phyloP scores from a whole-genome alignment of 225 moss, liverwort and hornwort species.

The Physcomitrellopsis africana region DNA sequence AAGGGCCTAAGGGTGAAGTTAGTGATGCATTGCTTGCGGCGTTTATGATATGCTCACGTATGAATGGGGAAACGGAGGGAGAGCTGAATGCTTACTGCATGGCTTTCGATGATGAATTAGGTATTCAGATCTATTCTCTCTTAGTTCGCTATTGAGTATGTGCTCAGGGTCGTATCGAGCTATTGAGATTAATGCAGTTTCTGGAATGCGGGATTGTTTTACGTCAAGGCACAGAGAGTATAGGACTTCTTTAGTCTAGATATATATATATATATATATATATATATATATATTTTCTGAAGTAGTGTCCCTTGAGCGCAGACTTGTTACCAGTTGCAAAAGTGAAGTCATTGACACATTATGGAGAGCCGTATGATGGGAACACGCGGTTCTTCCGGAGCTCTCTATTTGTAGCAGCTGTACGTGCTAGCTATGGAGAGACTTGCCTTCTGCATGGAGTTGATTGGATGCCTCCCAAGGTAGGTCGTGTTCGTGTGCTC shows the following conservation, averaged over 20 bases:
- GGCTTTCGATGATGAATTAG: conserved; percentile 79
- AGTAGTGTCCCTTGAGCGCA: conserved; percentile 31
- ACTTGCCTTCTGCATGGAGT: conserved; percentile 80
- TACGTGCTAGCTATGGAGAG: conserved; percentile 92
- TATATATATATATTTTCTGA: background rate
- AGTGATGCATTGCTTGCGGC: conserved; percentile 80
- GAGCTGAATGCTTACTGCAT: conserved; percentile 83
- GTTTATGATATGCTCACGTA: conserved; percentile 81
- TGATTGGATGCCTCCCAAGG: conserved; percentile 97
- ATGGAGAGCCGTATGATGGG: conserved; percentile 94
- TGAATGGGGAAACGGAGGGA: conserved; percentile 74
- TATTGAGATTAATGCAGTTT: background rate
- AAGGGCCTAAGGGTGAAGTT: conserved; percentile 47
- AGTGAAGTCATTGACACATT: conserved; percentile 88
- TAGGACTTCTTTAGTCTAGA: background rate
- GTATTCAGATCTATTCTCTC: conserved; percentile 29
- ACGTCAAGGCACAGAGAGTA: background rate
- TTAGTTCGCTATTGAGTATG: conserved; percentile 2
- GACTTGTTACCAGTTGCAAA: conserved; percentile 67
- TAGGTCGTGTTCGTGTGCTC: conserved; percentile 18
- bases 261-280: background rate
- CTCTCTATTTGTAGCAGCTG: conserved; percentile 91
- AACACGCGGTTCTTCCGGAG: conserved; percentile 93
- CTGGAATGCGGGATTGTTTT: background rate
- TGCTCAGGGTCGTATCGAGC: background rate